Evolutionary conservation across 176 grass and related monocot species (phyloP).

Genomic region (Avena insularis): DNA sequence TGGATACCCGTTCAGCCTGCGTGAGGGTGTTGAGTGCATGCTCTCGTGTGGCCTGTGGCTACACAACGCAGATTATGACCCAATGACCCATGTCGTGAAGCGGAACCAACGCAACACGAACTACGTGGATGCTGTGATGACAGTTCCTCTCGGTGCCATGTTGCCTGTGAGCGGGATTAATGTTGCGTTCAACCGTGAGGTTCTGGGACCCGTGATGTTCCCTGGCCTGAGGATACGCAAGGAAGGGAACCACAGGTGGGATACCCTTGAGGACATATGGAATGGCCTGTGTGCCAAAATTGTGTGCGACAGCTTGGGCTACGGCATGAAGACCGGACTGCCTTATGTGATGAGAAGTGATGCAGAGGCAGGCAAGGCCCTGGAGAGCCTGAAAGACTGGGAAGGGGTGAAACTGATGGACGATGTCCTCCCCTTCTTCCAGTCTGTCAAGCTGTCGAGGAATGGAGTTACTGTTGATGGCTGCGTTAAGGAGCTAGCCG

Average conservation of each 20-base stretch:
- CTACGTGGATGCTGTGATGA: constrained; percentile 97
- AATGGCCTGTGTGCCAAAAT: constrained; percentile 82
- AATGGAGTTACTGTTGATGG: constrained; percentile 60
- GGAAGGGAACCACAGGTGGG: constrained; percentile 85
- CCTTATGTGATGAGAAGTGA: constrained; percentile 87
- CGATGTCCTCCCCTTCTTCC: constrained; percentile 75
- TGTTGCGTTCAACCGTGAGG: constrained; percentile 88
- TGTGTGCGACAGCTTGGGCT: constrained; percentile 72
- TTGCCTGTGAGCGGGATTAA: constrained; percentile 89
- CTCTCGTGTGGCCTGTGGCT: constrained; percentile 94
- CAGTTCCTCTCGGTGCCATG: constrained; percentile 76
- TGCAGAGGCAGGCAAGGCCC: constrained; percentile 56
- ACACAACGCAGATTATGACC: constrained; percentile 85
- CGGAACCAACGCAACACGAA: constrained; percentile 64
- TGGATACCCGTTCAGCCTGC: constrained; percentile 95
- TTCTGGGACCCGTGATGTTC: constrained; percentile 74
- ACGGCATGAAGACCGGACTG: constrained; percentile 83
- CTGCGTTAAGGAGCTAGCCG: constrained; percentile 77
- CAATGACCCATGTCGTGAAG: constrained; percentile 93
- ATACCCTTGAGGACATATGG: constrained; percentile 91
- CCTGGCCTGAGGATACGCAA: constrained; percentile 70
- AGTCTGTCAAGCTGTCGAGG: constrained; percentile 53
- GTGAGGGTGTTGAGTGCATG: constrained; percentile 71
- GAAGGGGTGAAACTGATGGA: constrained; percentile 94
- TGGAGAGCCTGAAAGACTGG: constrained; percentile 88